Conservation (phyloP, 2,329 filamentous ascomycete species). For the Ramularia endophylla region DNA sequence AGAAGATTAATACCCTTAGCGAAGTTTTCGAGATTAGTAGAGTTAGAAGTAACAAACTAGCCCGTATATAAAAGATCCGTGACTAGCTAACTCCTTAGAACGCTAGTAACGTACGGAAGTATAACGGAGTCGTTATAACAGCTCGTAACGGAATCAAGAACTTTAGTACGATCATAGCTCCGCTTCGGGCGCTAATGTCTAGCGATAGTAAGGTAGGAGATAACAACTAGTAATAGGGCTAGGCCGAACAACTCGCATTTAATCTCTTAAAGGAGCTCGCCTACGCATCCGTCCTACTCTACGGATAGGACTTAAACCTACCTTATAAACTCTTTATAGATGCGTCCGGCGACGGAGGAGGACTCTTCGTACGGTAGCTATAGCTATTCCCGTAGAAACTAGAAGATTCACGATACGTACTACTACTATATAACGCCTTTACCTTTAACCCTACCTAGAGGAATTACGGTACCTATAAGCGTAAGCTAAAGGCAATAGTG, state of each 20-base stretch:
- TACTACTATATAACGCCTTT: constrained; percentile 5
- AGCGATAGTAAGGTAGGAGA: too few species aligned
- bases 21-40: constrained; percentile 1
- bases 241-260: constrained; percentile 2
- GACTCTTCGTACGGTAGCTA: background rate
- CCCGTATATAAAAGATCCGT: background rate
- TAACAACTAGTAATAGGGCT: constrained; percentile 2
- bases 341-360: background rate
- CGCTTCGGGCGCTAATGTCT: background rate
- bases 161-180: background rate
- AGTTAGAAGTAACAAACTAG: background rate
- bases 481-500: too few species aligned
- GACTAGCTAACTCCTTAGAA: constrained; percentile 1
- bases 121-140: background rate
- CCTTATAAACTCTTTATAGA: constrained; percentile 3
- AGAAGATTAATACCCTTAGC: constrained; percentile 1
- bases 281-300: background rate
- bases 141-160: constrained; percentile 2
- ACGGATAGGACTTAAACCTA: background rate
- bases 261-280: constrained; percentile 2
- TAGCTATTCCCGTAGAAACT: background rate
- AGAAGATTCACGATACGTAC: background rate
- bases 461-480: too few species aligned
- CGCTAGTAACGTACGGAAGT: background rate
- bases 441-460: too few species aligned